Percentiles rank a stretch among this genome's conserved stretches.
Conservation (phyloP, 2,329 filamentous ascomycete species). For the Rutstroemia sp. region DNA sequence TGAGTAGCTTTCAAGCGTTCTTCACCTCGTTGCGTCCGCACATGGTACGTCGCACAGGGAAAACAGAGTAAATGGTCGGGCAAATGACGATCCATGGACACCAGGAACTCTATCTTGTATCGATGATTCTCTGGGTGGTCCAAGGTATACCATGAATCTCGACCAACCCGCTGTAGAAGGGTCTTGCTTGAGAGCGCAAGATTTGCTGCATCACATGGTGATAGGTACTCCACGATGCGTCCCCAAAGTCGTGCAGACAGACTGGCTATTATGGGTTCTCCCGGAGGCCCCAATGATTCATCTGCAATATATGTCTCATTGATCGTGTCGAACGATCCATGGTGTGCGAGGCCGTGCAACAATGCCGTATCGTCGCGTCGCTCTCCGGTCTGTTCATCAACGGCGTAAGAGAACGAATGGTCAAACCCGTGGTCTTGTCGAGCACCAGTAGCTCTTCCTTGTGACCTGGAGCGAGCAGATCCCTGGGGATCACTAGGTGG, state of each 20-base stretch:
- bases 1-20: constrained; percentile 47
- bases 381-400: constrained; percentile 28
- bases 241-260: constrained; percentile 40
- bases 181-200: constrained; percentile 42
- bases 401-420: not conserved
- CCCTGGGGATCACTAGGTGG: not conserved
- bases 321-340: constrained; percentile 24
- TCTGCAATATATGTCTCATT: constrained; percentile 8
- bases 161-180: constrained; percentile 37
- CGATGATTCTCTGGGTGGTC: constrained; percentile 36
- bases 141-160: constrained; percentile 33
- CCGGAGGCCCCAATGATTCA: constrained; percentile 18
- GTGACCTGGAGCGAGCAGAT: not conserved
- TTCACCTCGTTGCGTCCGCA: constrained; percentile 42
- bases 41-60: constrained; percentile 47
- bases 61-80: constrained; percentile 53
- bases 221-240: constrained; percentile 34
- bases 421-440: not conserved
- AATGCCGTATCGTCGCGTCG: constrained; percentile 27
- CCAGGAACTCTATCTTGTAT: constrained; percentile 43
- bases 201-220: constrained; percentile 39
- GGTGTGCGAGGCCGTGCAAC: constrained; percentile 26
- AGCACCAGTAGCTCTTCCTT: not conserved
- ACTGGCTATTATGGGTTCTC: constrained; percentile 38
- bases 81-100: constrained; percentile 40